Evolutionary conservation across 2,329 filamentous ascomycete genomes (phyloP), one percentile per base, ranked within the genome.

Genomic region (Aspergillus spinulosporus): DNA sequence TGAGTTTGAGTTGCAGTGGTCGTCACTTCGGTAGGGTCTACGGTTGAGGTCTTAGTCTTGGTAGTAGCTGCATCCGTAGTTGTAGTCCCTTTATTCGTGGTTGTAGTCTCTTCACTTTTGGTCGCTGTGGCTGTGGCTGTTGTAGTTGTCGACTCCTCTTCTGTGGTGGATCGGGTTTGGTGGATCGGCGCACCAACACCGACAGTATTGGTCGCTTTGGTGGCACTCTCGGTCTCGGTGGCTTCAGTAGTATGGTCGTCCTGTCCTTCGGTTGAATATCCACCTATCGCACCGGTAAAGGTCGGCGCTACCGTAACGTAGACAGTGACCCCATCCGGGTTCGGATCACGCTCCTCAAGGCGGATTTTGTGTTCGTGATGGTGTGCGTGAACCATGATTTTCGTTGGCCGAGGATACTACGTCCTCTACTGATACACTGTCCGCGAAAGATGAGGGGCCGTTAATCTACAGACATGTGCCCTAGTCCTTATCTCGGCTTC

Each of bases 301-400:
- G 82, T 84, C 52, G 78, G 74, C 21, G 75, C 63, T 31, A 79
- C 74, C 0, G 82, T 84, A 45, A 82, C 74, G 66, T 83, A 81
- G 42, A 84, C 75, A 40, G 81, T 69, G 9, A 57, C 47, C 32
- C 62, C 54, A 43, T 62, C 59, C 4, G 54, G 52, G 26, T 47
- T 52, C 36, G 54, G 52, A 29, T 48, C 54, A 42, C 64, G 53
- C 34, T 48, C 57, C 54, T 68, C 59, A 53, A 66, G 63, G 52
- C 50, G 59, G 54, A 58, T 64, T 43, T 46, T 63, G 57, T 68
- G 68, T 49, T 60, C 64, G 36, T 67, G 68, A 54, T 72, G 69
- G 61, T 72, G 70, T 44, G 65, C 68, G 57, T 72, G 70, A 48
- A 66, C 67, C 65, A 71, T 73, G n/a, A 26, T 54, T 40, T 39